Evolutionary conservation across 2,329 filamentous ascomycete genomes (phyloP), one percentile per base, ranked within the genome.

Genomic region (Ambrosiella cleistominuta): DNA sequence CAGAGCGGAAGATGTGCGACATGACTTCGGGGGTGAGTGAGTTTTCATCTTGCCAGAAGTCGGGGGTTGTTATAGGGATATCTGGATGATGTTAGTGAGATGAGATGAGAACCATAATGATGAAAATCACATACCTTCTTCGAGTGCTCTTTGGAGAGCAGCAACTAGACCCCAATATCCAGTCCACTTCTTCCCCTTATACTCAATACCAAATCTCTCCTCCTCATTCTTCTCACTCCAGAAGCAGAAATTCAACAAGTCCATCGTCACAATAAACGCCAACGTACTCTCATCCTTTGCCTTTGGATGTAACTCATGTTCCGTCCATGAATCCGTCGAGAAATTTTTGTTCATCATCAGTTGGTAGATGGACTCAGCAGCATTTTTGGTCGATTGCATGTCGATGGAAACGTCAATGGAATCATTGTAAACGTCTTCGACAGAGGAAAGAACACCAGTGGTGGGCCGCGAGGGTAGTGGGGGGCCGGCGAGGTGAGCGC

Each of bases 191-290:
- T 80, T 83, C 36, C 81, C 89, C 51, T 78, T 79, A 69, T 96
- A 97, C 59, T 87, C 83, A 47, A 98, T 78, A 8, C 85, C 79
- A 68, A 91, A 98, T 9, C 88, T 77, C 64, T 91, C 82, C 4
- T 81, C 76, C 9, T 86, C 82, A 0, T 74, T 69, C 50, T 71
- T 67, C 56, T 87, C 83, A 12, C 88, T 94, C 93, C 93, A 98
- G 69, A 98, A 98, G 19, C 85, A 94, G 67, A 97, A 98, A 68
- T 98, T 98, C 55, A 98, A 73, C 36, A 98, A 70, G 68, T 98
- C 93, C 88, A 98, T 95, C 17, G 87, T 88, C 68, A 98, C 97
- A 65, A 98, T 91, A 68, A 98, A 97, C 62, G 87, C 84, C 19
- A 95, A 81, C 0, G 88, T 90, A 55, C 71, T 77, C 66, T 88